Evolutionary conservation across 179 eudicot species (phyloP), one percentile per base, ranked within the genome.

Genomic region (Silene coronaria): DNA sequence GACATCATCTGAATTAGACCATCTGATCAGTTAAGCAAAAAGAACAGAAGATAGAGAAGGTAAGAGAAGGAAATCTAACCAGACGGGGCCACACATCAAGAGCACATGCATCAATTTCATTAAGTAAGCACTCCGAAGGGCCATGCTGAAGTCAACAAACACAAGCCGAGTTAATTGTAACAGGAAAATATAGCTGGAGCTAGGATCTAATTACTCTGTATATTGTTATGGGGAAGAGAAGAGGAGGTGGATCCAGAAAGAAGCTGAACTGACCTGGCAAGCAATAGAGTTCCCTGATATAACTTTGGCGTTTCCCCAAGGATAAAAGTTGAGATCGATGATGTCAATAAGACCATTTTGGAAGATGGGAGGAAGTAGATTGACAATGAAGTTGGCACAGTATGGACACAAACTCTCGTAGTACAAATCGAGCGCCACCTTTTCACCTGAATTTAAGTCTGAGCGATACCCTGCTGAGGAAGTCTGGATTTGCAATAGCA

Each of bases 61-160:
- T 16, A 53, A n/a, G 51, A 53, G 38, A 32, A 71, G 13, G 2
- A 62, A 16, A 28, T 58, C 81, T 87, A 85, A 91, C 97, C 92
- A 70, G 78, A 64, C 75, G 84, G 28, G 91, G 91, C 95, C 92
- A 91, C 24, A 71, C 79, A 60, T 79, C 64, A 27, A 90, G 85
- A 13, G 95, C 95, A 70, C 97, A 91, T 19, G 95, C 97, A 78
- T 91, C 90, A 59, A 81, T 78, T 23, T 88, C 87, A 76, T 91
- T 84, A 62, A 91, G 82, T 73, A 78, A 63, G 81, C 97, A 91
- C 75, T 91, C 97, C 38, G 82, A 78, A 24, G 82, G 86, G 9
- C 97, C 94, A 78, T 91, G 97, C 97, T 91, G 91, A 81, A 89
- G 60, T 46, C 32, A 73, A 28, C 32, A 80, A 71, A 70, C 58